Base-by-base conservation (phyloP, 257 asterid genomes). In the Nicotiana noctiflora region DNA sequence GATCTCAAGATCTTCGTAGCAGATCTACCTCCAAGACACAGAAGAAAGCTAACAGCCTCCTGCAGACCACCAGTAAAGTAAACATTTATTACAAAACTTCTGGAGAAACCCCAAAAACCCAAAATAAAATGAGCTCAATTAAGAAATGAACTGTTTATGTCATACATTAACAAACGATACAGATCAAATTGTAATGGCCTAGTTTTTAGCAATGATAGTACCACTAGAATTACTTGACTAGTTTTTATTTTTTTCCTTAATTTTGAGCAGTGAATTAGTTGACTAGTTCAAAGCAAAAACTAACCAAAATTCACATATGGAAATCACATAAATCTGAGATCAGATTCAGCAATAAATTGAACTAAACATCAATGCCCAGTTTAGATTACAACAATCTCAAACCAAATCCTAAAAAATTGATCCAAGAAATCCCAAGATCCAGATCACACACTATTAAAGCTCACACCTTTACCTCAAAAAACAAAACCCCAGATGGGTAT, bases 1-100 rank as follows among this genome's bases (percentile, higher is more conserved):
- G 84, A 84, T 86, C 77, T 65, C 34, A 63, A 87, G 82, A 84
- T 87, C 89, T 85, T 76, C 91, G 79, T 85, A 79, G 83, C 94
- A 84, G 96, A 92, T 91, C 94, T 81, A 83, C 83, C 75, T 76
- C 81, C 88, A 79, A 77, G 34, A 25, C 79, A 79, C 88, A 84
- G 83, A 63, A 89, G 81, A 82, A 81, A 70, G 84, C 88, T 70
- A 85, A 75, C 92, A 80, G 88, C 82, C 77, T 79, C 92, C 89
- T 81, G 86, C 82, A 79, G 52, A 64, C 82, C 86, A 77, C 46
- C 80, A 84, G 53, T 19, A 31, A 72, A 56, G 23, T 2, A 51
- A 6, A 51, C 8, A 63, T 14, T 37, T 79, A 62, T 14, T 8
- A 12, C 53, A 65, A 55, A 59, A 55, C n/a, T 82, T 49, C 8